Percentiles rank a stretch among this genome's conserved stretches.
phyloP scores from a whole-genome alignment of 2,329 filamentous ascomycete genomes.

The Colletotrichum chlorophyti region DNA sequence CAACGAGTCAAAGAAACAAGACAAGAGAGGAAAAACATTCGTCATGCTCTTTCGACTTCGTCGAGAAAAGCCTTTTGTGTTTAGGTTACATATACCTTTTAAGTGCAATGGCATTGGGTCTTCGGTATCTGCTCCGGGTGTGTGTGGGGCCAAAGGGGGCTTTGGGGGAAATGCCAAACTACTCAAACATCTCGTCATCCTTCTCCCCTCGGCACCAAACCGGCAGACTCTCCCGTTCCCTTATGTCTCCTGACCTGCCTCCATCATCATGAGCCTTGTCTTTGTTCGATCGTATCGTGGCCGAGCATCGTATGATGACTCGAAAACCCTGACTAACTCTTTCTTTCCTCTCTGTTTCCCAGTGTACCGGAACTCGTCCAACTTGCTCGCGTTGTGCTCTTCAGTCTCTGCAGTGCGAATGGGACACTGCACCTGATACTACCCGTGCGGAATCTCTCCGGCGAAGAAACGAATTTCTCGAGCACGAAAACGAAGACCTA shows the following conservation, averaged over 20 bases:
- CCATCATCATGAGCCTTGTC: no score
- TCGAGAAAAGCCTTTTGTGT: not conserved
- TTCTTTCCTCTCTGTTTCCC: not conserved
- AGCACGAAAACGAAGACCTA: slow-evolving; percentile 15
- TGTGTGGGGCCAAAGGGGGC: slow-evolving; percentile 7
- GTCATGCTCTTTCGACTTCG: not conserved
- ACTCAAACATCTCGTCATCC: not conserved
- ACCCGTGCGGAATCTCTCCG: slow-evolving; percentile 9
- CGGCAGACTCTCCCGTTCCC: no score
- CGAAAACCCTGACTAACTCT: not conserved
- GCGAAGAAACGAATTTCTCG: slow-evolving; percentile 3
- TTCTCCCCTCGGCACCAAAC: not conserved
- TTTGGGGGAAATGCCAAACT: slow-evolving; percentile 4
- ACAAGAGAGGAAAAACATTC: not conserved
- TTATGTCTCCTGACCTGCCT: no score
- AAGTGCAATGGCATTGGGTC: not conserved
- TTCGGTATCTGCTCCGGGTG: slow-evolving; percentile 5
- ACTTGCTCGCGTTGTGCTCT: slow-evolving; percentile 14
- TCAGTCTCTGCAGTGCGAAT: slow-evolving; percentile 12
- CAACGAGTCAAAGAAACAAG: not conserved
- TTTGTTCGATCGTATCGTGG: not conserved
- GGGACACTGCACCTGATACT: slow-evolving; percentile 21
- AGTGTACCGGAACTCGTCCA: slow-evolving; percentile 24
- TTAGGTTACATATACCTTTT: no score
- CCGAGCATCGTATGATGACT: no score